Conservation (phyloP, 1,139 yeast genomes). For the Geotrichum candidum region DNA sequence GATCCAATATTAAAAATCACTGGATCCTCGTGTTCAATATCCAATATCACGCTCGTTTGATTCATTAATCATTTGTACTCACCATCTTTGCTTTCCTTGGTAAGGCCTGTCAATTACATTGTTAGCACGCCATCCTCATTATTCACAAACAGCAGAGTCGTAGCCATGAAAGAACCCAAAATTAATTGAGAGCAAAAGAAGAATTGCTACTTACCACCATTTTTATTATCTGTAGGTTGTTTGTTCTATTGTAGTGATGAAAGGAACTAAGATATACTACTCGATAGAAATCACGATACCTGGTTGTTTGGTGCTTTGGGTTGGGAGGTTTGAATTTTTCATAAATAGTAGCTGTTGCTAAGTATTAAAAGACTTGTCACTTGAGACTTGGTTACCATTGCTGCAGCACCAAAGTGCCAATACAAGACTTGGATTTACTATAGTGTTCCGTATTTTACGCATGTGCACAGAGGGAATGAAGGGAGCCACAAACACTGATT, state of each 20-base stretch:
- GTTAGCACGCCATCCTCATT: neutral
- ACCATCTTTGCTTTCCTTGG: neutral
- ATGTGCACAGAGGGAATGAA: neutral
- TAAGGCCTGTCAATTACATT: neutral
- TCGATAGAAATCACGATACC: neutral
- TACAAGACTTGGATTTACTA: neutral
- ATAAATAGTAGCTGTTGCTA: neutral
- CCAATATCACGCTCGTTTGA: neutral
- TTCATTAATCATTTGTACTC: neutral
- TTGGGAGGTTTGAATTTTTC: neutral
- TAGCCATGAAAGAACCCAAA: neutral
- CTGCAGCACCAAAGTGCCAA: neutral
- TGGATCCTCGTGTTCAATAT: neutral
- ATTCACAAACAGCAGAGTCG: neutral
- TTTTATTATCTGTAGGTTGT: neutral
- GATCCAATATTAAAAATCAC: neutral
- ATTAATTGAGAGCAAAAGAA: too few species aligned
- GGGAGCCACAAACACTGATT: too few species aligned
- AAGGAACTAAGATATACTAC: neutral
- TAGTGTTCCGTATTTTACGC: neutral
- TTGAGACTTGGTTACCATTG: neutral
- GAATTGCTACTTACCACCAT: neutral
- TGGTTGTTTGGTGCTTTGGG: neutral
- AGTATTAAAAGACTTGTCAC: neutral
- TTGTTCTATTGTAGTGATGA: neutral